These are phyloP conservation scores for Melaleuca quinquenervia DNA, from an alignment of 345 rosid species.

Conservation along the genomic window DNA sequence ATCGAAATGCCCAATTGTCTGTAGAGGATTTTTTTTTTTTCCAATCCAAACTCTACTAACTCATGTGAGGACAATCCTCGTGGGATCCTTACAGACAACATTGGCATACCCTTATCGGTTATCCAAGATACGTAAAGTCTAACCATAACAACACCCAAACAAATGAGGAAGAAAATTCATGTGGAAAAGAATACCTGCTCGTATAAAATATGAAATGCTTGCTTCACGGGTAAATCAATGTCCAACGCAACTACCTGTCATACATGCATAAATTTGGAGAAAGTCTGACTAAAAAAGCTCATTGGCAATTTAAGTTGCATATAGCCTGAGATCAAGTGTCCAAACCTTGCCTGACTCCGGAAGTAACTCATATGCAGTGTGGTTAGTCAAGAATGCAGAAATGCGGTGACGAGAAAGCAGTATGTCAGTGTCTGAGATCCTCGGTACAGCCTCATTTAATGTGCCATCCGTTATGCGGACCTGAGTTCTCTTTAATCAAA, in stretches of 20 bases:
- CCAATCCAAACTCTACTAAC: constrained; percentile 34
- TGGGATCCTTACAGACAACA: not conserved
- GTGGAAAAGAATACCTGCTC: constrained; percentile 56
- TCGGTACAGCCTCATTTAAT: constrained; percentile 35
- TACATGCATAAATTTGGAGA: not conserved
- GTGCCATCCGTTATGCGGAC: constrained; percentile 13
- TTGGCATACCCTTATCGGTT: not conserved
- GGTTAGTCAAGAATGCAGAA: constrained; percentile 58
- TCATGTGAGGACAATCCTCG: not conserved
- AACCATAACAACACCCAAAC: not conserved
- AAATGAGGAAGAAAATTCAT: not conserved
- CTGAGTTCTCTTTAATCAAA: not conserved
- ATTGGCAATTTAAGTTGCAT: not conserved
- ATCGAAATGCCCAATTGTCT: constrained; percentile 49
- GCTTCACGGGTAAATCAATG: constrained; percentile 89
- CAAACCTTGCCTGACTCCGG: constrained; percentile 99
- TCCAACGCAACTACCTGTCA: constrained; percentile 91
- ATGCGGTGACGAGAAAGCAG: constrained; percentile 60
- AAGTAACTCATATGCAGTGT: constrained; percentile 86
- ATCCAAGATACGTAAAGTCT: not conserved
- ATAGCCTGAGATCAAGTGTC: constrained; percentile 9
- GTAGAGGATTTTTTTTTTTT: constrained; percentile 73
- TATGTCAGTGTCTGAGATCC: constrained; percentile 58
- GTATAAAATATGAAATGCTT: constrained; percentile 91
- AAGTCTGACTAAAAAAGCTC: not conserved